Evolutionary conservation across 352 stramenopile genomes (phyloP).

Genomic region (Phytophthora lateralis): DNA sequence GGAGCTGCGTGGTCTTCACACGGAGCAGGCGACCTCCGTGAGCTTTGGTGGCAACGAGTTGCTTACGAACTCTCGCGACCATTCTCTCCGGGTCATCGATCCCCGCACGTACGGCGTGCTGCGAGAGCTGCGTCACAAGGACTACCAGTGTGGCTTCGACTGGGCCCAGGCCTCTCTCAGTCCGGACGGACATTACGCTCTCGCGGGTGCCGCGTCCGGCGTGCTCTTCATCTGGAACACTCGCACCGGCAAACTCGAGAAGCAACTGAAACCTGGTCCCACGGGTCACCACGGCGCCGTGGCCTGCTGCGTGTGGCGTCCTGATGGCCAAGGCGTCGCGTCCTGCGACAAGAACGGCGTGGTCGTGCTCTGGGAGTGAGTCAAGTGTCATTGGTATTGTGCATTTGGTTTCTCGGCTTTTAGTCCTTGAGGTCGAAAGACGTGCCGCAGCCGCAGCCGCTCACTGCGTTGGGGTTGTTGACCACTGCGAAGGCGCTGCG

Average conservation of each 20-base stretch:
- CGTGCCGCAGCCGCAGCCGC: slow-evolving; percentile 96
- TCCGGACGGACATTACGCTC: slow-evolving; percentile 62
- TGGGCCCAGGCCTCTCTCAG: slow-evolving; percentile 83
- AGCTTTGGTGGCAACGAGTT: slow-evolving; percentile 60
- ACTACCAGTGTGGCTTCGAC: slow-evolving; percentile 80
- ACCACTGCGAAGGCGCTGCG: slow-evolving; percentile 95
- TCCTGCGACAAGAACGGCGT: slow-evolving; percentile 87
- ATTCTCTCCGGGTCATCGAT: slow-evolving; percentile 73
- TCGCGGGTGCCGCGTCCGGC: slow-evolving; percentile 58
- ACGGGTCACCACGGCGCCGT: slow-evolving; percentile 68
- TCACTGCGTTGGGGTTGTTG: slow-evolving; percentile 97
- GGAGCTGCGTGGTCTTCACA: slow-evolving; percentile 62
- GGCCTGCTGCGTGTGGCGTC: slow-evolving; percentile 79
- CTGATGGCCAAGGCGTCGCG: slow-evolving; percentile 61
- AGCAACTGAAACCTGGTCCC: slow-evolving; percentile 49
- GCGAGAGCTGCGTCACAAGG: slow-evolving; percentile 45
- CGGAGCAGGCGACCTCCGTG: slow-evolving; percentile 77
- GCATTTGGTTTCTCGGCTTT: slow-evolving; percentile 7
- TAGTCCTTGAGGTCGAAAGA: slow-evolving; percentile 98
- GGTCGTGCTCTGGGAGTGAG: slow-evolving; percentile 79
- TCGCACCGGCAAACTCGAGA: slow-evolving; percentile 53
- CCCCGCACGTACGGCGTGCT: slow-evolving; percentile 64
- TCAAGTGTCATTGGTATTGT: not conserved
- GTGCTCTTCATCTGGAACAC: slow-evolving; percentile 73
- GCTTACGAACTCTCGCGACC: slow-evolving; percentile 81